These are phyloP conservation scores for Paramecium biaurelia DNA, from an alignment of 73 alveolate genomes.

Conservation along the genomic window DNA sequence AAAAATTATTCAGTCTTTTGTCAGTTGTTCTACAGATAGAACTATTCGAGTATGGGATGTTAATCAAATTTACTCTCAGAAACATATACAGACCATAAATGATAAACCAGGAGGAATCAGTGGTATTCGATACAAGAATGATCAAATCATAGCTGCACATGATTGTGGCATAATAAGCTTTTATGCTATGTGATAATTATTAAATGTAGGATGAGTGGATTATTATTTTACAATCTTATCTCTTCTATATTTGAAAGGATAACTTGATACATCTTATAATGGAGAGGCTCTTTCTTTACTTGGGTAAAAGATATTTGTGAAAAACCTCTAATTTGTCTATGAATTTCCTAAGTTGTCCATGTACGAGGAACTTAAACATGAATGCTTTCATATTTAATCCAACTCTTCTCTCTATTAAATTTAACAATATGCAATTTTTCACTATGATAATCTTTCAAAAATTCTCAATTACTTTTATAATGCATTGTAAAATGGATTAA, in stretches of 20 bases:
- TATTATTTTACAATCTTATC: constrained; percentile 49
- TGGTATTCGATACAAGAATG: background rate
- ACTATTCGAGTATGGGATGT: constrained; percentile 31
- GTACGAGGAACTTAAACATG: constrained; percentile 39
- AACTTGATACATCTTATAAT: constrained; percentile 20
- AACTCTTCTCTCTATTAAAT: constrained; percentile 22
- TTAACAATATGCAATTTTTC: constrained; percentile 43
- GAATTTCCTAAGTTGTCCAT: constrained; percentile 44
- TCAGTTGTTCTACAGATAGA: constrained; percentile 32
- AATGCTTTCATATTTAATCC: constrained; percentile 32
- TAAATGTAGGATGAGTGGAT: background rate
- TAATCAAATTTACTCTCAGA: background rate
- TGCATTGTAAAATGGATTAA: background rate
- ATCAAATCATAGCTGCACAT: background rate
- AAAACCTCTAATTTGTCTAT: constrained; percentile 47
- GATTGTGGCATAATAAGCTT: constrained; percentile 25
- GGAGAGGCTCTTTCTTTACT: constrained; percentile 54
- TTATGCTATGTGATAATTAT: constrained; percentile 3
- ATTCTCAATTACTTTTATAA: background rate
- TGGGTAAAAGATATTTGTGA: constrained; percentile 35
- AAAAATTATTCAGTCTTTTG: background rate
- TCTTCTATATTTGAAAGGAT: constrained; percentile 32
- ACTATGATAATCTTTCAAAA: constrained; percentile 1
- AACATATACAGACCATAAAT: background rate
- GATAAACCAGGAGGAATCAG: constrained; percentile 25